phyloP scores from a whole-genome alignment of 768 basidiomycete genomes.

The Suillus variegatus region DNA sequence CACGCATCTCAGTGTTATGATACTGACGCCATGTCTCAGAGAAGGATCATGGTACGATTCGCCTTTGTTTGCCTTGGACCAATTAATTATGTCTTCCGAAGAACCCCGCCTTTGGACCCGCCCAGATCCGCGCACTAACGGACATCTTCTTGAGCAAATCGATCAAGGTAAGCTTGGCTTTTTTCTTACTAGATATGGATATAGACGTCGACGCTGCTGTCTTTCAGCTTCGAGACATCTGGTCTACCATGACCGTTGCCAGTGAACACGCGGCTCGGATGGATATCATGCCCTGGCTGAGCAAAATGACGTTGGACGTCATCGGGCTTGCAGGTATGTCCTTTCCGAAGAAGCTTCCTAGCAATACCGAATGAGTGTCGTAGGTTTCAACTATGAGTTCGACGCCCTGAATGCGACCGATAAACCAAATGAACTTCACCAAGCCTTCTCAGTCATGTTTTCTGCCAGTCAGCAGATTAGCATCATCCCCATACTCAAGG shows the following conservation, averaged over 20 bases:
- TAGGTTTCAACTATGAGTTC: constrained; percentile 43
- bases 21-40: constrained; percentile 9
- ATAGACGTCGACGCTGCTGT: neutral
- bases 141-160: constrained; percentile 60
- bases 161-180: constrained; percentile 36
- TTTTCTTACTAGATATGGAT: constrained; percentile 11
- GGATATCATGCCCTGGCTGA: constrained; percentile 36
- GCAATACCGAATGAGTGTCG: neutral
- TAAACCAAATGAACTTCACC: constrained; percentile 31
- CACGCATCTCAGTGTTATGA: neutral
- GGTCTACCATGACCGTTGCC: constrained; percentile 36
- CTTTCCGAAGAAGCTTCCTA: neutral
- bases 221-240: constrained; percentile 51
- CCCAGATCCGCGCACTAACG: constrained; percentile 58
- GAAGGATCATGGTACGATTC: constrained; percentile 32
- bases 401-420: constrained; percentile 28
- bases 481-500: constrained; percentile 34
- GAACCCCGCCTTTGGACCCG: constrained; percentile 69
- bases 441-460: constrained; percentile 36
- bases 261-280: constrained; percentile 20
- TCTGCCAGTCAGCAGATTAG: constrained; percentile 10
- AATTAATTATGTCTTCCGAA: constrained; percentile 12
- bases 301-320: constrained; percentile 40
- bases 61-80: neutral
- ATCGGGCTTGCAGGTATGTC: constrained; percentile 42